A percentile compares a stretch with the other conserved stretches of the same genome.
Evolutionary conservation across 768 basidiomycete genomes (phyloP).

Genomic region (Imleria badia): DNA sequence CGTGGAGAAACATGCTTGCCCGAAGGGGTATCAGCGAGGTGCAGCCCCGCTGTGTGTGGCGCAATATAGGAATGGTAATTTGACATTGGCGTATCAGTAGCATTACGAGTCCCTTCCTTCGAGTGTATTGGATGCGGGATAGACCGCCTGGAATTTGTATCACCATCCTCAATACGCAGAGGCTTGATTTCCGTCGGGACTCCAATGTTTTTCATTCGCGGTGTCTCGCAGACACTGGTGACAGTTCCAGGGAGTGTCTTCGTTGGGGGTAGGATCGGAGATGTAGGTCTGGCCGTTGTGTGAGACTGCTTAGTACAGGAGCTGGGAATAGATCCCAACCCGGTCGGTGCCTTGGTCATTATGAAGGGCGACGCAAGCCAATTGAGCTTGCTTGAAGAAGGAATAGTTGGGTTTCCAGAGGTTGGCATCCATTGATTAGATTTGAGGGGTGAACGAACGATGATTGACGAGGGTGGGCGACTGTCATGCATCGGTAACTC

Average conservation of each 20-base stretch:
- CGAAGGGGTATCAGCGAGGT: not conserved
- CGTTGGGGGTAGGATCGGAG: not conserved
- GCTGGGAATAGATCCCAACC: not conserved
- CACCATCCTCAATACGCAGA: not conserved
- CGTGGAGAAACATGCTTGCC: not conserved
- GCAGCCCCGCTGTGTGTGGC: slow-evolving; percentile 2
- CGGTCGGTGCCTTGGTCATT: slow-evolving; percentile 1
- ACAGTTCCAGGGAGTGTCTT: not conserved
- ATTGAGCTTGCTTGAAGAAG: slow-evolving; percentile 7
- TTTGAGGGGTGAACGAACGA: slow-evolving; percentile 19
- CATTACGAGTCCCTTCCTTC: not conserved
- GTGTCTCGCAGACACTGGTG: not conserved
- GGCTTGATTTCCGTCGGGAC: not conserved
- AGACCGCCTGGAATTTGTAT: not conserved
- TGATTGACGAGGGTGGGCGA: slow-evolving; percentile 21
- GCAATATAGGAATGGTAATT: slow-evolving; percentile 2
- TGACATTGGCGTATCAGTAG: not conserved
- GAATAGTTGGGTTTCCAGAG: not conserved
- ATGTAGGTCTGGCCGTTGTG: not conserved
- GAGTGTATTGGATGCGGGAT: not conserved
- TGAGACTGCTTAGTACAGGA: not conserved
- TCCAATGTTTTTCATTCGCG: not conserved
- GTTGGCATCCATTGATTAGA: slow-evolving; percentile 1
- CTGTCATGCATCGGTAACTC: slow-evolving; percentile 14
- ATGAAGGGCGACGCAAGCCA: slow-evolving; percentile 16